A percentile compares a stretch with the other conserved stretches of the same genome.
phyloP scores from a whole-genome alignment of 225 moss, liverwort and hornwort genomes.

The Climacium dendroides region DNA sequence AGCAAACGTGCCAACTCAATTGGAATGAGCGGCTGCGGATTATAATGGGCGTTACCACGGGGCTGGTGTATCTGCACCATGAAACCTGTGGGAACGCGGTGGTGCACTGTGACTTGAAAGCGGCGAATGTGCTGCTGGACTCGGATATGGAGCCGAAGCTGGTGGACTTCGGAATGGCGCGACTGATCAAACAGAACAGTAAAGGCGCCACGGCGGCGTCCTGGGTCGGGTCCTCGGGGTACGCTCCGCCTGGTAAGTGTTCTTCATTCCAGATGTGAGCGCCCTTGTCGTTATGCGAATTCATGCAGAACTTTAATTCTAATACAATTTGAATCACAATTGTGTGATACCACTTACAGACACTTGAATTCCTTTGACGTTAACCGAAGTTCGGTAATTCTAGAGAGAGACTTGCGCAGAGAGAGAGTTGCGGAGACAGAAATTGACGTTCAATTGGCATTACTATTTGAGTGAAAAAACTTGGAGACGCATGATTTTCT shows the following conservation, averaged over 20 bases:
- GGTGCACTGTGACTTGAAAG: constrained; percentile 44
- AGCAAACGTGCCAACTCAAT: constrained; percentile 31
- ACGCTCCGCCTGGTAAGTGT: constrained; percentile 32
- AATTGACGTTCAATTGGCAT: neutral
- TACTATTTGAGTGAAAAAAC: neutral
- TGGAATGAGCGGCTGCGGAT: constrained; percentile 42
- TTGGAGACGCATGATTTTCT: neutral
- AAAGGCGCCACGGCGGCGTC: constrained; percentile 17
- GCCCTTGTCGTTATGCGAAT: neutral
- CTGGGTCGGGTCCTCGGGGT: constrained; percentile 24
- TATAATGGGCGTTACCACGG: constrained; percentile 34
- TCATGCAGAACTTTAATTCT: neutral
- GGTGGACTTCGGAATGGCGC: constrained; percentile 34
- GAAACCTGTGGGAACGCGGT: constrained; percentile 21
- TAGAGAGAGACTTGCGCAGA: neutral
- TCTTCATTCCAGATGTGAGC: neutral
- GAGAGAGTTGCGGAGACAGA: neutral
- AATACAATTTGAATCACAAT: neutral
- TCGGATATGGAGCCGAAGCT: constrained; percentile 49
- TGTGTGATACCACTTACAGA: neutral
- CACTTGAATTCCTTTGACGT: neutral
- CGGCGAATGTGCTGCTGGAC: constrained; percentile 39
- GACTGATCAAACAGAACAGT: constrained; percentile 13
- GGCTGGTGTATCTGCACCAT: constrained; percentile 36
- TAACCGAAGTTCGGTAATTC: neutral